Evolutionary conservation across 495 filamentous ascomycete genomes (phyloP).

Genomic region (Penicillium atrosanguineum): DNA sequence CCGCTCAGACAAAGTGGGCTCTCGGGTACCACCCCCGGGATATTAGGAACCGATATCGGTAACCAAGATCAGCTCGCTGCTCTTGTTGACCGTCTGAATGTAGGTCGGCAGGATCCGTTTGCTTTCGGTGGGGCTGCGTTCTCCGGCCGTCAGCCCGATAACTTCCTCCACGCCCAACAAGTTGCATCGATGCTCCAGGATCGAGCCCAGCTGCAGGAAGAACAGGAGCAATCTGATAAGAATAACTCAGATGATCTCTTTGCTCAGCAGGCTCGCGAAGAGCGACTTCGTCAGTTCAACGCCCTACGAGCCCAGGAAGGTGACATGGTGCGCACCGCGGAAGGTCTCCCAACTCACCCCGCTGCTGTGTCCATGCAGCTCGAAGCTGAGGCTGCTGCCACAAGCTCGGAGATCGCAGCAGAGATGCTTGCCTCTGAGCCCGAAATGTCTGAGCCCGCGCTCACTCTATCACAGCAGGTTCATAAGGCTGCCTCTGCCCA

Average conservation of each 20-base stretch:
- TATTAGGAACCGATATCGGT: constrained; percentile 49
- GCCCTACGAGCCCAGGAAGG: constrained; percentile 55
- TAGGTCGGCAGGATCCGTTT: constrained; percentile 50
- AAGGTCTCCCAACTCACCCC: constrained; percentile 44
- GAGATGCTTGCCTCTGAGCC: constrained; percentile 20
- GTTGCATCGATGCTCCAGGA: constrained; percentile 60
- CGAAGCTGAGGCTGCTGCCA: constrained; percentile 23
- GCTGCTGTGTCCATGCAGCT: constrained; percentile 24
- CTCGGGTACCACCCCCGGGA: constrained; percentile 47
- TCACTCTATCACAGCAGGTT: constrained; percentile 84
- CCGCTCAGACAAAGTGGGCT: constrained; percentile 39
- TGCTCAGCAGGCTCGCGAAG: constrained; percentile 53
- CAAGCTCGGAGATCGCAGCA: constrained; percentile 19
- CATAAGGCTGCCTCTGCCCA: constrained; percentile 70
- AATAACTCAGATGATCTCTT: constrained; percentile 41
- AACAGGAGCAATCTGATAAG: constrained; percentile 61
- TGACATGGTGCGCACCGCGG: constrained; percentile 41
- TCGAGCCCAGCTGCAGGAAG: constrained; percentile 58
- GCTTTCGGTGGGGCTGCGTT: constrained; percentile 51
- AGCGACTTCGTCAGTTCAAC: constrained; percentile 64
- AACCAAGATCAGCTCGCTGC: constrained; percentile 60
- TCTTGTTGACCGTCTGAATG: constrained; percentile 59
- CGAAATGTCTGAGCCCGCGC: constrained; percentile 30
- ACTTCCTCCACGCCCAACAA: constrained; percentile 54
- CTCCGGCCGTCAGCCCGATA: constrained; percentile 54